Conservation (phyloP, 768 basidiomycete genomes). For the Termitomyces sp. region DNA sequence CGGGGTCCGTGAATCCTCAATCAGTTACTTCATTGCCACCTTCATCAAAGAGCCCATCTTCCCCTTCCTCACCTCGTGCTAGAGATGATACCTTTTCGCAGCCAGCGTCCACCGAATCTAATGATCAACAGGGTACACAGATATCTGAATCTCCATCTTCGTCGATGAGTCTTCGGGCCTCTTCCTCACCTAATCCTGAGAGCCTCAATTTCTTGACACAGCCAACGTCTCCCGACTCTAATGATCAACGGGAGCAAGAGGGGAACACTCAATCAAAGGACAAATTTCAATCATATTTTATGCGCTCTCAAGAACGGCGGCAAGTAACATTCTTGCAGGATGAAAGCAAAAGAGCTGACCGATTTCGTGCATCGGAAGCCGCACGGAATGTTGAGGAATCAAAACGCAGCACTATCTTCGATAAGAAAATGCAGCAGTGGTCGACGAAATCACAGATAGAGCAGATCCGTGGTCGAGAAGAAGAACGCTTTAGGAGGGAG, state of each 20-base stretch:
- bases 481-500: neutral
- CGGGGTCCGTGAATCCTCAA: neutral
- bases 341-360: neutral
- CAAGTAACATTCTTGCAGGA: neutral
- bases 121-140: neutral
- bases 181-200: neutral
- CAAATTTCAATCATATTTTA: neutral
- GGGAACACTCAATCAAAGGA: neutral
- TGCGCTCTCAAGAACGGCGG: neutral
- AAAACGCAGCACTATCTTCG: neutral
- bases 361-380: neutral
- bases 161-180: neutral
- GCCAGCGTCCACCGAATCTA: neutral
- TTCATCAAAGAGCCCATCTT: neutral
- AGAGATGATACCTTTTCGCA: neutral
- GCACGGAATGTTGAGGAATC: neutral
- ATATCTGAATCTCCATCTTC: neutral
- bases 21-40: neutral
- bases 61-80: neutral
- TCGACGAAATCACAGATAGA: neutral
- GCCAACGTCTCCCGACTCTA: neutral
- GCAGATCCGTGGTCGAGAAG: neutral
- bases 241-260: neutral
- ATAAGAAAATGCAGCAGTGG: neutral
- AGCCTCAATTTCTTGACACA: neutral